Evolutionary conservation across 2,329 filamentous ascomycete species (phyloP).

Genomic region (Colletotrichum cuscutae): DNA sequence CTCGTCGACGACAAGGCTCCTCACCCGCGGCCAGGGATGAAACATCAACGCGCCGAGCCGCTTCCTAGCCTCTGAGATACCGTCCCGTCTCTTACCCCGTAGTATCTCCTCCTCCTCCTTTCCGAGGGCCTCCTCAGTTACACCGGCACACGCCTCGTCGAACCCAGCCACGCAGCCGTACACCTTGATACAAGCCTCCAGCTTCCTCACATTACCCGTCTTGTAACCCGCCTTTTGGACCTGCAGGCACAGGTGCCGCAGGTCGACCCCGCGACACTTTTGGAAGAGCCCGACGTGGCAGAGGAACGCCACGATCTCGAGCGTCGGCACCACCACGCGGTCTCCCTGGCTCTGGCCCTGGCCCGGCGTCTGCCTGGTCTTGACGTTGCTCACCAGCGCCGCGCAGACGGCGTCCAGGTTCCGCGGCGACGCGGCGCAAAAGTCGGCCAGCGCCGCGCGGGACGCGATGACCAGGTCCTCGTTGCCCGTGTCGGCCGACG

Average conservation of each 20-base stretch:
- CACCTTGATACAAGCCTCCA: constrained; percentile 82
- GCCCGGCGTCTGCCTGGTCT: constrained; percentile 52
- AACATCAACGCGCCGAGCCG: constrained; percentile 79
- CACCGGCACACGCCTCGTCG: constrained; percentile 22
- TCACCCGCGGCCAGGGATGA: constrained; percentile 85
- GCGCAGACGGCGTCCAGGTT: constrained; percentile 58
- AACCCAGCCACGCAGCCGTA: constrained; percentile 75
- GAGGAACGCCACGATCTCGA: constrained; percentile 83
- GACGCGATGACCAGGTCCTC: constrained; percentile 79
- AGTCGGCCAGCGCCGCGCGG: constrained; percentile 70
- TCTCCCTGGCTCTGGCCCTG: constrained; percentile 66
- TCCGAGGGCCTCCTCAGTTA: constrained; percentile 23
- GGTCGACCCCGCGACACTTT: constrained; percentile 49
- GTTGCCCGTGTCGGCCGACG: constrained; percentile 81
- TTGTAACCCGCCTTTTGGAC: constrained; percentile 86
- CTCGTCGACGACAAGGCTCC: constrained; percentile 69
- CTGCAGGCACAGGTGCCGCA: constrained; percentile 72
- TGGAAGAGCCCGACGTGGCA: constrained; percentile 70
- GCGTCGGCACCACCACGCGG: constrained; percentile 76
- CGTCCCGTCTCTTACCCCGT: constrained; percentile 49
- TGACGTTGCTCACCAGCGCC: constrained; percentile 65
- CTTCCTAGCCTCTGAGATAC: constrained; percentile 66
- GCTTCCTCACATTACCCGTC: constrained; percentile 82
- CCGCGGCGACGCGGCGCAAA: constrained; percentile 54
- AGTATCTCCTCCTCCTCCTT: constrained; percentile 7